These are phyloP conservation scores for Gliomastix tumulicola DNA, from an alignment of 2,329 filamentous ascomycete species.

Conservation along the genomic window DNA sequence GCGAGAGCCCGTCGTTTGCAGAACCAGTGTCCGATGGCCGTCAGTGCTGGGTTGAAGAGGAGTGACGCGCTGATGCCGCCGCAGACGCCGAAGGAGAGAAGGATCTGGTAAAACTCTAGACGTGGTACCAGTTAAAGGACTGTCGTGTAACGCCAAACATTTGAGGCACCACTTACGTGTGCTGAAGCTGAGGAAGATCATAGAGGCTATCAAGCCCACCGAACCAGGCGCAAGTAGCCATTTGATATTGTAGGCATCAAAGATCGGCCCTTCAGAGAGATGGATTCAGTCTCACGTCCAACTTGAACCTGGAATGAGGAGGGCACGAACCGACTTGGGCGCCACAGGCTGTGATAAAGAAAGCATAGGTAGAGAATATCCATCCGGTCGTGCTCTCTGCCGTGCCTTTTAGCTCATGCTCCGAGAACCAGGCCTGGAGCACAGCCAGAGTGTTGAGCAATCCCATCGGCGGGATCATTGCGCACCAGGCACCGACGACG, in stretches of 20 bases:
- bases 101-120: slow-evolving; percentile 63
- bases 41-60: slow-evolving; percentile 63
- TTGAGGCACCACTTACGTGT: too few species aligned
- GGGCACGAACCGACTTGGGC: slow-evolving; percentile 37
- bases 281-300: too few species aligned
- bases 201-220: slow-evolving; percentile 44
- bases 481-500: slow-evolving; percentile 63
- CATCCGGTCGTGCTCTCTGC: slow-evolving; percentile 57
- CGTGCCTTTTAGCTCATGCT: slow-evolving; percentile 54
- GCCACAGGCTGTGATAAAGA: slow-evolving; percentile 64
- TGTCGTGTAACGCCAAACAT: too few species aligned
- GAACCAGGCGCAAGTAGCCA: slow-evolving; percentile 52
- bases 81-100: slow-evolving; percentile 60
- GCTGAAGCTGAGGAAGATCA: slow-evolving; percentile 47
- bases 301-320: too few species aligned
- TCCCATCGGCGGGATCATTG: slow-evolving; percentile 58
- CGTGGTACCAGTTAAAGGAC: too few species aligned
- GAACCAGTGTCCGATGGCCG: slow-evolving; percentile 65
- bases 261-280: slow-evolving; percentile 61
- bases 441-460: slow-evolving; percentile 61
- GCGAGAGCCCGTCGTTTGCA: slow-evolving; percentile 55
- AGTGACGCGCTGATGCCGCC: slow-evolving; percentile 60
- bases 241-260: slow-evolving; percentile 60
- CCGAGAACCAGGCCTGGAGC: slow-evolving; percentile 58
- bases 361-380: slow-evolving; percentile 68